Base-by-base conservation (phyloP, 257 asterid species). In the Salvia rosmarinus region DNA sequence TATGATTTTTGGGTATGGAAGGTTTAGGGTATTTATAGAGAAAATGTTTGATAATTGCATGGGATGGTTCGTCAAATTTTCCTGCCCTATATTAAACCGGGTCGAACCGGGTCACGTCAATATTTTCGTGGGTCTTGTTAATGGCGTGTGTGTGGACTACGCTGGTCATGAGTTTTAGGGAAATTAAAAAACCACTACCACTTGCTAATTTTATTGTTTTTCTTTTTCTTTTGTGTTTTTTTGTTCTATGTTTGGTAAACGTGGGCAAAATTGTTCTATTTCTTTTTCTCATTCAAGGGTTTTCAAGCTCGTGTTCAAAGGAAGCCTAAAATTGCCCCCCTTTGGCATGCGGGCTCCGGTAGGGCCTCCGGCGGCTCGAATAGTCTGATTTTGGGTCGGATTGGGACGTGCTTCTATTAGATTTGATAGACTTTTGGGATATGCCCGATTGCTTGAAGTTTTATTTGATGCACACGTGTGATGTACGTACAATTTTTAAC, bases 21-120 rank as follows among this genome's bases (percentile, higher is more conserved):
- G n/a, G 7, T 23, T 42, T 2, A 2, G n/a, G n/a, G 68, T 85
- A 86, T 88, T 82, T 85, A 85, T 84, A 84, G 87, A 47, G 11
- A 32, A 37, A n/a, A 20, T 39, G n/a, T 8, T 2, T 8, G 44
- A 39, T 42, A 23, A 20, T 39, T 89, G 90, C 89, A 82, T 81
- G 95, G 71, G 57, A 78, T 35, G 40, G 68, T 40, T 9, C 16
- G 46, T 39, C 19, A 20, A 32, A 20, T 35, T 9, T 57, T 57
- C 49, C 43, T 70, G 68, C 16, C 49, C 37, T 28, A 9, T 37
- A 5, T 57, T 25, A 17, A 68, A 52, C 14, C 47, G 67, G 75
- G 67, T 70, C 58, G 10, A 67, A 50, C 13, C 44, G 57, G 75
- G 75, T 42, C 67, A 32, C 57, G 59, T 17, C 28, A 35, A 19